Evolutionary conservation across 78 protist species (phyloP).

Genomic region (Cavenderia fasciculata): DNA sequence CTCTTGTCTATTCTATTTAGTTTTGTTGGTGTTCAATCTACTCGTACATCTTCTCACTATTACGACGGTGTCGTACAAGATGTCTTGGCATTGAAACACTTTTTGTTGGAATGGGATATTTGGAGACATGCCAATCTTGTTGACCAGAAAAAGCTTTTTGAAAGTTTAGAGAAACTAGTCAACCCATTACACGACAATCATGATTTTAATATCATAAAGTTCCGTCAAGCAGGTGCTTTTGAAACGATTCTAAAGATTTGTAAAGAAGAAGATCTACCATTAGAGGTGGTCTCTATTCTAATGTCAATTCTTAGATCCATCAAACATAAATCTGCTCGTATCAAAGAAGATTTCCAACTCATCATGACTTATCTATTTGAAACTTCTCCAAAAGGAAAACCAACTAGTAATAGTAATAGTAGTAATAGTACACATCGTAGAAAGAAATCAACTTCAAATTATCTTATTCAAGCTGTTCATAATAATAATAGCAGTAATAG

Average conservation of each 20-base stretch:
- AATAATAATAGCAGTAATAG: not conserved
- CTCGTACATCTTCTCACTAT: constrained; percentile 48
- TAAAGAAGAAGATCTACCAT: constrained; percentile 59
- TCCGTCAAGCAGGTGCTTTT: constrained; percentile 75
- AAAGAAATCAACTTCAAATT: not conserved
- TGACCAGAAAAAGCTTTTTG: constrained; percentile 63
- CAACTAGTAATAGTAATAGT: not conserved
- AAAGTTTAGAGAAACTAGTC: constrained; percentile 41
- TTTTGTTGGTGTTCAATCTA: constrained; percentile 51
- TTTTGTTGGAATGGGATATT: constrained; percentile 61
- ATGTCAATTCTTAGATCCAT: constrained; percentile 37
- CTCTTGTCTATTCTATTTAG: constrained; percentile 43
- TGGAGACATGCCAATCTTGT: constrained; percentile 66
- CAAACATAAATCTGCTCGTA: constrained; percentile 5
- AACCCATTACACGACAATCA: constrained; percentile 48
- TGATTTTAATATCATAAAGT: constrained; percentile 52
- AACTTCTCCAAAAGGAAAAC: constrained; percentile 26
- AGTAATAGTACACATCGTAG: not conserved
- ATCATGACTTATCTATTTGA: constrained; percentile 49
- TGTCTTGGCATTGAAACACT: constrained; percentile 60
- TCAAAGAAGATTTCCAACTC: constrained; percentile 51
- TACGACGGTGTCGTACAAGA: constrained; percentile 62
- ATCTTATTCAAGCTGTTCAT: not conserved
- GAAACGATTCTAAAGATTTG: constrained; percentile 63
- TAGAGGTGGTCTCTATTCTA: constrained; percentile 15